phyloP scores from a whole-genome alignment of 192 early-diverging fungal genomes.

The Pilaira anomala region DNA sequence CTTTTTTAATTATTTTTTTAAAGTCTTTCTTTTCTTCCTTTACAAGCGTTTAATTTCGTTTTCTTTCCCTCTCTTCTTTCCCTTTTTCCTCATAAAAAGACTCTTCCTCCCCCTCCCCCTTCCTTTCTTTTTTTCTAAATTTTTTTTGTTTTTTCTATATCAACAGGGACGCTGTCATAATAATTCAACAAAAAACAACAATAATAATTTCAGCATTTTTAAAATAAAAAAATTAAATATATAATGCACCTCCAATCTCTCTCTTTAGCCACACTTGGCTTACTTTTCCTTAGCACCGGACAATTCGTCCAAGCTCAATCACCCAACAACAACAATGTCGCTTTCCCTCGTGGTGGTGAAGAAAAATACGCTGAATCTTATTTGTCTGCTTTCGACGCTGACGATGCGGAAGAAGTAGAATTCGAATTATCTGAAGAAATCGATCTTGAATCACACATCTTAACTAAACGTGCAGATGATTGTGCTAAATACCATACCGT shows the following conservation, averaged over 20 bases:
- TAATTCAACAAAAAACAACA: constrained; percentile 1
- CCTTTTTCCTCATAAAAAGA: neutral
- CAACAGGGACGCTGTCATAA: neutral
- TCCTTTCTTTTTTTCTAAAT: neutral
- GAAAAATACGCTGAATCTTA: constrained; percentile 6
- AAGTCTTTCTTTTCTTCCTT: constrained; percentile 4
- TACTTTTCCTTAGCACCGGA: constrained; percentile 8
- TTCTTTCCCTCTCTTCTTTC: neutral
- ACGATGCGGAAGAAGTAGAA: constrained; percentile 1
- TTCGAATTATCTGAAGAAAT: constrained; percentile 27
- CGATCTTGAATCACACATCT: neutral
- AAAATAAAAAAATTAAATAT: neutral
- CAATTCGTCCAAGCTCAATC: constrained; percentile 9
- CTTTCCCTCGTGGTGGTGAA: neutral
- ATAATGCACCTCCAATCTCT: constrained; percentile 23
- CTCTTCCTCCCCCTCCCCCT: neutral
- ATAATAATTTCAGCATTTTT: neutral
- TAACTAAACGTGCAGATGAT: constrained; percentile 15
- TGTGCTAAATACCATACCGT: constrained; percentile 25
- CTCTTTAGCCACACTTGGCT: constrained; percentile 18
- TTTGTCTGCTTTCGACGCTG: neutral
- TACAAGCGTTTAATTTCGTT: constrained; percentile 1
- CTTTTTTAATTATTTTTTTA: constrained; percentile 1
- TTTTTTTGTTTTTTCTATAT: neutral
- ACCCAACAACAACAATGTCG: neutral